These are phyloP conservation scores for Boeremia lycopersici DNA, from an alignment of 2,329 filamentous ascomycete species.

Conservation along the genomic window DNA sequence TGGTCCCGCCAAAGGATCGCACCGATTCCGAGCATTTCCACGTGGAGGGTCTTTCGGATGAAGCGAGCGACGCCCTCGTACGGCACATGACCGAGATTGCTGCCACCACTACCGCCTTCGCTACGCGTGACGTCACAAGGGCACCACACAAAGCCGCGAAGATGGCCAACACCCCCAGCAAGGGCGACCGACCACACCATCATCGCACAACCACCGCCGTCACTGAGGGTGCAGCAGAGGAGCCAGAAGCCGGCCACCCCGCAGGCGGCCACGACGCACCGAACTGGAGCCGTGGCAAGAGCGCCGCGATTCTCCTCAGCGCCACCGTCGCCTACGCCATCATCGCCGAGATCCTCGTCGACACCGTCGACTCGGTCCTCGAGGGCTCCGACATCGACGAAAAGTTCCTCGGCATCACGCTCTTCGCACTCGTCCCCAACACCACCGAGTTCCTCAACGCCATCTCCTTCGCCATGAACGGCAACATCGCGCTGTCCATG, in stretches of 20 bases:
- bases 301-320: constrained; percentile 82
- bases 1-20: constrained; percentile 45
- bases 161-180: constrained; percentile 44
- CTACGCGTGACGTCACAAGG: constrained; percentile 74
- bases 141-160: constrained; percentile 58
- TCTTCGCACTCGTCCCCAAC: constrained; percentile 96
- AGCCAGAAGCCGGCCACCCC: constrained; percentile 50
- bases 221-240: constrained; percentile 58
- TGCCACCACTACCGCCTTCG: constrained; percentile 85
- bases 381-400: constrained; percentile 91
- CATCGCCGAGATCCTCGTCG: constrained; percentile 94
- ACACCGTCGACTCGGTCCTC: constrained; percentile 95
- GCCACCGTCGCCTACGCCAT: constrained; percentile 94
- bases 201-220: constrained; percentile 53
- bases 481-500: constrained; percentile 98
- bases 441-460: constrained; percentile 99
- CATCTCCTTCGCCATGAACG: constrained; percentile 99
- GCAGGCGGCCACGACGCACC: constrained; percentile 87
- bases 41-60: constrained; percentile 73
- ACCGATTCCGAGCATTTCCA: constrained; percentile 53
- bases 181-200: constrained; percentile 46
- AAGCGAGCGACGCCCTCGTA: constrained; percentile 80
- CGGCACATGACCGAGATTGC: constrained; percentile 93
- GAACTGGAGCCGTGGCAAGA: constrained; percentile 95
- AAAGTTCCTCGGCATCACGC: constrained; percentile 94